phyloP scores from a whole-genome alignment of 2,329 filamentous ascomycete genomes.

The Dissoconium aciculare region DNA sequence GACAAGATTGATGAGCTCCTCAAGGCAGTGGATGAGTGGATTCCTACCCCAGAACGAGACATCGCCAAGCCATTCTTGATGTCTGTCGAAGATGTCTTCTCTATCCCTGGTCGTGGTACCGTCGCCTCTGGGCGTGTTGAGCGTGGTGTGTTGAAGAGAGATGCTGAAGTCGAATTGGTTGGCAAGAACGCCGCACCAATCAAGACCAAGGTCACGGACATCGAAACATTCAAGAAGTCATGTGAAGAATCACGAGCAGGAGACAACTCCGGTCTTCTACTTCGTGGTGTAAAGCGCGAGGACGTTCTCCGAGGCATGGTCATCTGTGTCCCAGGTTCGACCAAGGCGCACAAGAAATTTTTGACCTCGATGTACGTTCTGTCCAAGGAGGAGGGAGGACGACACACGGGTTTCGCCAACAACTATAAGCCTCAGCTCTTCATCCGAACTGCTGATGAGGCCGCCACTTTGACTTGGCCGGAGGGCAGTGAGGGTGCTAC shows the following conservation, averaged over 20 bases:
- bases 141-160: constrained; percentile 85
- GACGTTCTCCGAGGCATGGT: constrained; percentile 94
- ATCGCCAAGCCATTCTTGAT: constrained; percentile 98
- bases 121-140: constrained; percentile 95
- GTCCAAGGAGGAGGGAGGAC: constrained; percentile 93
- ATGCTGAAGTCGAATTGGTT: constrained; percentile 85
- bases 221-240: constrained; percentile 99
- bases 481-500: constrained; percentile 58
- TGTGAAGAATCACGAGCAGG: constrained; percentile 92
- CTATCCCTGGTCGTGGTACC: constrained; percentile 68
- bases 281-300: constrained; percentile 91
- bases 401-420: constrained; percentile 85
- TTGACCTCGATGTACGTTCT: constrained; percentile 92
- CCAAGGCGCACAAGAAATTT: constrained; percentile 84
- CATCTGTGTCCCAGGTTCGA: constrained; percentile 63
- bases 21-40: constrained; percentile 82
- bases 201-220: constrained; percentile 99
- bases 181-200: constrained; percentile 69
- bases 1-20: constrained; percentile 85
- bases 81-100: constrained; percentile 65
- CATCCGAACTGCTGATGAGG: constrained; percentile 73
- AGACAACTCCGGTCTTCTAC: constrained; percentile 93
- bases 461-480: constrained; percentile 69
- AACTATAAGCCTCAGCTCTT: constrained; percentile 97
- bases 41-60: constrained; percentile 85